A percentile compares a stretch with the other conserved stretches of the same genome.
Conservation (phyloP, 2,329 filamentous ascomycete species). For the Cytospora leucostoma region DNA sequence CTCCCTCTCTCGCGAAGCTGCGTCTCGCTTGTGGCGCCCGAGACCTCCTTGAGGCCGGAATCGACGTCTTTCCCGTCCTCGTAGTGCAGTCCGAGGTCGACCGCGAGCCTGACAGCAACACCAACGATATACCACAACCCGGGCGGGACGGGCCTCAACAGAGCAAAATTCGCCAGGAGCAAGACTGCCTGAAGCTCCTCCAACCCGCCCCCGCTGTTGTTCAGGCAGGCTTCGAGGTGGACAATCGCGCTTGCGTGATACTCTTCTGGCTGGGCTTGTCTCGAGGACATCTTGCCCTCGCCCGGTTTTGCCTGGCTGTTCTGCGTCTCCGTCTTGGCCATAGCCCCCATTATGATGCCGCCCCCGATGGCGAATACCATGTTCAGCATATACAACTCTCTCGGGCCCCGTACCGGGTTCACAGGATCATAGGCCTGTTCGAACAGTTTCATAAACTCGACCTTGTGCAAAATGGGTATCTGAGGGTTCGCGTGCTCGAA, state of each 20-base stretch:
- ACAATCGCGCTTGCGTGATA: slow-evolving; percentile 95
- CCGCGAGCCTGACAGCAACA: slow-evolving; percentile 84
- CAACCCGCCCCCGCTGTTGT: slow-evolving; percentile 81
- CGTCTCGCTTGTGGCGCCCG: slow-evolving; percentile 41
- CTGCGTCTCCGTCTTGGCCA: slow-evolving; percentile 25
- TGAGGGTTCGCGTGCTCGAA: slow-evolving; percentile 97
- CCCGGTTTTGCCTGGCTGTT: slow-evolving; percentile 27
- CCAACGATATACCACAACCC: slow-evolving; percentile 98
- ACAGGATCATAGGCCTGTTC: slow-evolving; percentile 75
- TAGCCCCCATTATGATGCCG: slow-evolving; percentile 77
- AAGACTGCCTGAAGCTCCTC: slow-evolving; percentile 94
- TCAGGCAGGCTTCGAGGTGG: slow-evolving; percentile 84
- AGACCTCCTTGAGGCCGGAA: slow-evolving; percentile 56
- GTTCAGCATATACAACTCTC: slow-evolving; percentile 91
- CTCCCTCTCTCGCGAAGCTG: slow-evolving; percentile 59
- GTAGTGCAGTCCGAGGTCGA: slow-evolving; percentile 89
- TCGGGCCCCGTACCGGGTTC: slow-evolving; percentile 66
- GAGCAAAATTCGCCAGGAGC: slow-evolving; percentile 84
- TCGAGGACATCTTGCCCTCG: slow-evolving; percentile 37
- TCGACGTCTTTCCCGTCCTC: slow-evolving; percentile 76
- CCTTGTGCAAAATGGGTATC: slow-evolving; percentile 86
- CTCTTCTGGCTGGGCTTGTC: slow-evolving; percentile 79
- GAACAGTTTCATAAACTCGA: slow-evolving; percentile 87
- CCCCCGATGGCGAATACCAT: slow-evolving; percentile 97
- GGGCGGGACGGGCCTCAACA: slow-evolving; percentile 87